Evolutionary conservation across 129 eudicot genomes (phyloP), one percentile per base, ranked within the genome.

Genomic region (Lactuca saligna): DNA sequence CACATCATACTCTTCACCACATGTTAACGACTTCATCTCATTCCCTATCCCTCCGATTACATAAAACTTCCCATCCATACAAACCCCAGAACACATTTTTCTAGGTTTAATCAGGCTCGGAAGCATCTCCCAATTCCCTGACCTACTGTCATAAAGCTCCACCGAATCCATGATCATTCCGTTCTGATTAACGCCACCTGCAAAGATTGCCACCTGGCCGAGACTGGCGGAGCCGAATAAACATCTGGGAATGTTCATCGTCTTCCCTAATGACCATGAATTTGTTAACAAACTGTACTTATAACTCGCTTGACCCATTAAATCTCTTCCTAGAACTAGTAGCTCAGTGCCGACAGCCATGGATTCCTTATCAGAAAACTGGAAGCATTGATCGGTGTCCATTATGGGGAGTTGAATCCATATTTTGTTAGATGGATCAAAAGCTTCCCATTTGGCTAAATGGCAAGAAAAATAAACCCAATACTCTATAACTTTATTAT

Each of bases 391-490:
- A 41, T 84, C 68, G 4, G 83, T 57, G 0, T 76, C 9, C 81
- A 84, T 74, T 10, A 56, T 48, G 4, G 90, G 95, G 44, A 87
- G 38, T 12, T 67, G 73, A 83, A 84, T 79, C 95, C 87, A 84
- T 62, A 75, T 82, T 34, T 76, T 84, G 54, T 78, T 64, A 48
- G 7, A 59, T 1, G 95, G 95, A 68, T 87, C 85, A 69, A 87
- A 87, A 31, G 90, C 90, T 72, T 87, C 87, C 95, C 95, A 87
- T 68, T 78, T 85, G 15, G 70, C 70, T 50, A 79, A 67, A 55
- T 82, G 73, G 75, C 95, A 87, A 12, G 95, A 80, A 61, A 82
- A 84, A 54, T 84, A 87, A 60, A 87, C 88, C 90, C 86, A 84
- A 54, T 87, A 81, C 60, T 84, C 85, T 17, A 79, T 65, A 4